A percentile compares a stretch with the other conserved stretches of the same genome.
phyloP scores from a whole-genome alignment of 352 stramenopile species.

The Globisporangium recalcitrans region DNA sequence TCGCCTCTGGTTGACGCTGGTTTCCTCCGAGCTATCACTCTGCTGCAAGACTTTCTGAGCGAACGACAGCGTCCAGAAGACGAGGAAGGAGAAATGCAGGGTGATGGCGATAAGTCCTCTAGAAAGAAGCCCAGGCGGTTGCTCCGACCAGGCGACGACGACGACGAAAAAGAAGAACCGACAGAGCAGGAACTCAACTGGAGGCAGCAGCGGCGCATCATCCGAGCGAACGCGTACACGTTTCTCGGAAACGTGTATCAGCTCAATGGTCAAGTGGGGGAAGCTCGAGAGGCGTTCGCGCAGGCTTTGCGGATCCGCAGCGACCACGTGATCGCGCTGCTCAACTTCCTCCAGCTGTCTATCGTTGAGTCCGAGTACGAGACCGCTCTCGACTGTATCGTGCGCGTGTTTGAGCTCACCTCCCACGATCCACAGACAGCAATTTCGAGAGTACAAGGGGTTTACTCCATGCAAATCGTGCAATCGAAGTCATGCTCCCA shows the following conservation, averaged over 20 bases:
- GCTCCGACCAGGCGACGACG: background rate
- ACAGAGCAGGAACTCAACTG: conserved; percentile 17
- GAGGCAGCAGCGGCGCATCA: conserved; percentile 26
- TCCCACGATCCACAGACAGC: background rate
- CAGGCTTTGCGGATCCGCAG: conserved; percentile 27
- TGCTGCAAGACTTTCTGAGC: conserved; percentile 34
- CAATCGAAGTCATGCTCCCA: conserved; percentile 23
- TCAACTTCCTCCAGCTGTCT: conserved; percentile 45
- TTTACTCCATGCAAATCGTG: conserved; percentile 28
- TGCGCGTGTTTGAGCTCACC: conserved; percentile 30
- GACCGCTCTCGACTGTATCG: conserved; percentile 25
- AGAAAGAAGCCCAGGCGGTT: background rate
- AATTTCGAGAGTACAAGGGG: background rate
- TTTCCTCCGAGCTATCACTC: conserved; percentile 16
- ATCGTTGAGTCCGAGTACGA: conserved; percentile 35
- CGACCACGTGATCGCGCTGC: conserved; percentile 35
- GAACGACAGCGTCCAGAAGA: conserved; percentile 28
- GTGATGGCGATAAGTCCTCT: background rate
- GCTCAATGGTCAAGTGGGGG: conserved; percentile 25
- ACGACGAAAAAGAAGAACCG: conserved; percentile 23
- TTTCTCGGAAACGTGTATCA: conserved; percentile 33
- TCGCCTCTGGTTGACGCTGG: background rate
- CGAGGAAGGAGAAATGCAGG: conserved; percentile 4
- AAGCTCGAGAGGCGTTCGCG: conserved; percentile 26
- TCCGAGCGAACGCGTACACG: conserved; percentile 38